These are phyloP conservation scores for Biancaea sappan DNA, from an alignment of 306 rosid genomes.

Conservation along the genomic window DNA sequence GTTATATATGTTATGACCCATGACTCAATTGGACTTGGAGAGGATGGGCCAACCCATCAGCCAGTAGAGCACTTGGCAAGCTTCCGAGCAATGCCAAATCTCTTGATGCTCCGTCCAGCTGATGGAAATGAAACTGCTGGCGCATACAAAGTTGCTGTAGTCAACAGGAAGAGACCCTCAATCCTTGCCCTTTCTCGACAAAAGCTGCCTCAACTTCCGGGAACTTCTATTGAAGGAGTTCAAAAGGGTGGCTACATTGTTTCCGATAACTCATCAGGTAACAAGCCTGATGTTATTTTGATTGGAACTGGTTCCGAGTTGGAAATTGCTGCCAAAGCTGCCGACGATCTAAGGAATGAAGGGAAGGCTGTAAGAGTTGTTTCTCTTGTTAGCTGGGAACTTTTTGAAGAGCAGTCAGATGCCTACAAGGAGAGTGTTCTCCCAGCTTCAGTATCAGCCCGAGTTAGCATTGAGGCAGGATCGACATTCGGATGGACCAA, in stretches of 20 bases:
- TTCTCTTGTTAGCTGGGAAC: constrained; percentile 94
- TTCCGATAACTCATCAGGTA: constrained; percentile 82
- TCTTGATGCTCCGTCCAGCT: constrained; percentile 97
- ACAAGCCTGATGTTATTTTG: constrained; percentile 95
- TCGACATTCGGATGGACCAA: constrained; percentile 92
- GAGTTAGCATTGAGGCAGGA: constrained; percentile 98
- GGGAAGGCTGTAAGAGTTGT: constrained; percentile 96
- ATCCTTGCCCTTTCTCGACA: constrained; percentile 95
- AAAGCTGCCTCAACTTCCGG: constrained; percentile 77
- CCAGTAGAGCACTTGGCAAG: constrained; percentile 99
- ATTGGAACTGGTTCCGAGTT: constrained; percentile 95
- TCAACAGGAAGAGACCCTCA: constrained; percentile 86
- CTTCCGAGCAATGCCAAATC: constrained; percentile 97
- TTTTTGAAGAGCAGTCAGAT: constrained; percentile 85
- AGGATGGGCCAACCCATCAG: constrained; percentile 99
- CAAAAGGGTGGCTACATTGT: constrained; percentile 92
- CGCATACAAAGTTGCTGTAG: constrained; percentile 82
- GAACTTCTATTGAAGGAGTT: constrained; percentile 93
- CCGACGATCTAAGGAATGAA: constrained; percentile 83
- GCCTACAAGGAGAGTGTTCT: constrained; percentile 95
- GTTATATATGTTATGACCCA: constrained; percentile 98
- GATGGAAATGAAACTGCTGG: constrained; percentile 99
- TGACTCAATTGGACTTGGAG: constrained; percentile 98
- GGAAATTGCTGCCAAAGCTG: constrained; percentile 89
- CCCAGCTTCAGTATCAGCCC: constrained; percentile 80